Evolutionary conservation across 148 eudicot genomes (phyloP), one percentile per base, ranked within the genome.

Genomic region (Chenopodium formosanum): DNA sequence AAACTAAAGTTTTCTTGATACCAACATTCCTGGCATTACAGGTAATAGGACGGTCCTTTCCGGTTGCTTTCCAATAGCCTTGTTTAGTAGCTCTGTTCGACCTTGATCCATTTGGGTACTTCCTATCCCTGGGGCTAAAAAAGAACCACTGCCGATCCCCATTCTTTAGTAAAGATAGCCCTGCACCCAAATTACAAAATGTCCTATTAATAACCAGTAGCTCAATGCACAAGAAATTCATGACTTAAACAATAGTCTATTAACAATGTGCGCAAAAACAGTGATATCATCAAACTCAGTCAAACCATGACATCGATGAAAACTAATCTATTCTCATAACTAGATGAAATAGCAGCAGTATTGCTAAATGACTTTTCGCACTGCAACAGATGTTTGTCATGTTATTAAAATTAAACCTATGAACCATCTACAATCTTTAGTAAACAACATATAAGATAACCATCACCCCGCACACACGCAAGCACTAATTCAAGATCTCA

Each of bases 41-140:
- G 14, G 87, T 74, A 56, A 96, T 89, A 25, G 46, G 65, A 48
- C 99, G 93, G 80, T 96, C 99, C 75, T 96, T 94, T n/a, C 99
- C 98, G 4, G 99, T 96, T 31, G 95, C 95, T 85, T 96, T 96
- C 99, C 99, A 96, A 83, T 94, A 92, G 19, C 99, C 99, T 67
- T 85, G 90, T 79, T 84, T 86, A 7, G 99, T 91, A 58, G 90
- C 94, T 84, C 99, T 85, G 77, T 92, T 96, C 31, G 97, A 89
- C 84, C 99, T 91, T 72, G 87, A 90, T 17, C 97, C 95, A 86
- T 94, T 94, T 0, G 98, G 97, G 76, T 96, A 92, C 80, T 91
- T 96, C 88, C 98, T 87, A 47, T 96, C 97, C 85, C 97, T 89
- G 3, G 94, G 99, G 77, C 95, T 91, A 84, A 96, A 94, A 83